A percentile compares a stretch with the other conserved stretches of the same genome.
Evolutionary conservation across 139 green algal species (phyloP).

Genomic region (Haematococcus lacustris): DNA sequence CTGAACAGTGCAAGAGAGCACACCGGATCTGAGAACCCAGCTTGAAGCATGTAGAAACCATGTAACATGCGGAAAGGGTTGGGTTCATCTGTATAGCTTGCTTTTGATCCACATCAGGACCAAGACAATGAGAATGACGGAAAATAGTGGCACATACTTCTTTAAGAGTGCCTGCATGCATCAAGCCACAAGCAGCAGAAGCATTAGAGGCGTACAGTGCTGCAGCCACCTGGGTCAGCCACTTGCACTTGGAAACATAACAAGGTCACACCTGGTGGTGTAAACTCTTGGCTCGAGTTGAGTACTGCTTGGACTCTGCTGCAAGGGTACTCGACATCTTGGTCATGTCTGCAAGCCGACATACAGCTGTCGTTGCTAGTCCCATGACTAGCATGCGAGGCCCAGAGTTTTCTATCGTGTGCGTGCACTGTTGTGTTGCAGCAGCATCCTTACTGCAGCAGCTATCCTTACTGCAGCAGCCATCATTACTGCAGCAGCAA

Average conservation of each 20-base stretch:
- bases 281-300: not conserved
- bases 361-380: not conserved
- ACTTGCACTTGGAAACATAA: not conserved
- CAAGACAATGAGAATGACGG: not conserved
- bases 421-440: not conserved
- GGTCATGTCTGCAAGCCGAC: not conserved
- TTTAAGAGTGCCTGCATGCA: not conserved
- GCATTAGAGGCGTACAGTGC: not conserved
- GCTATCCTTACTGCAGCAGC: not conserved
- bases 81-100: not conserved
- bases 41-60: no score
- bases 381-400: not conserved
- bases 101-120: not conserved
- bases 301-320: not conserved
- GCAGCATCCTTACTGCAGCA: not conserved
- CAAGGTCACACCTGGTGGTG: not conserved
- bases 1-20: no score
- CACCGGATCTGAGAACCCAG: no score
- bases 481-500: not conserved
- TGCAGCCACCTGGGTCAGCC: not conserved
- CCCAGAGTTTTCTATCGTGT: not conserved
- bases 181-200: no score
- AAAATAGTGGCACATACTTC: not conserved
- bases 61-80: no score
- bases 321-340: not conserved